Base-by-base conservation (phyloP, 768 basidiomycete genomes). In the Mycena olivaceomarginata region DNA sequence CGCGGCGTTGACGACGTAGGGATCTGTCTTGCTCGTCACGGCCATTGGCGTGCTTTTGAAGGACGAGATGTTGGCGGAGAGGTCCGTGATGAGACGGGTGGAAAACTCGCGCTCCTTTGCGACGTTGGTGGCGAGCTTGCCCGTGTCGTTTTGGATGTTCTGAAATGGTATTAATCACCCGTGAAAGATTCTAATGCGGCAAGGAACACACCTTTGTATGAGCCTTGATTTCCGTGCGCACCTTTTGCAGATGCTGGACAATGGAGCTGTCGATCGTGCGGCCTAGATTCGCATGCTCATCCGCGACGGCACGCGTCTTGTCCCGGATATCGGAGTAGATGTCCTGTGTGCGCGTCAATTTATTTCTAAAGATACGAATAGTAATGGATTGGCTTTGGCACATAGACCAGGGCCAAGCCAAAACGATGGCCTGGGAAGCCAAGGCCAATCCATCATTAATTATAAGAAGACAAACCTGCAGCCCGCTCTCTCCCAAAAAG, bases 191-290 rank as follows among this genome's bases (percentile, higher is more conserved):
- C 60, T 63, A 39, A 41, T 63, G 39, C 16, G 68, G 6, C 16
- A 16, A 70, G 41, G 11, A 37, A 53, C 40, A 4, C 72, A 95
- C 96, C 92, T 96, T 97, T 84, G 99, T 95, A 85, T 99, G 98
- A 2, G 98, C 98, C 87, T 99, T 99, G 85, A 99, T 97, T 85
- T 99, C 98, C 2, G 93, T 89, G 41, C 94, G 88, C n/a, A 99
- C 91, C 85, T 99, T 99, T 85, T 98, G 95, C 12, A 99, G 91
- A 84, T 99, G 98, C 84, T 99, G 97, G 2, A 99, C 98, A 82
- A 99, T 99, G 6, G 97, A 98, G 43, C 94, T 95, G 80, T 99
- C 98, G 82, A 99, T 95, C 8, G 98, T 99, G 45, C 97, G 93
- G 3, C 98, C 98, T 10, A 99, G 92, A 82, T 97, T 98, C 13